These are phyloP conservation scores for Pseudocercospora pini-densiflorae DNA, from an alignment of 2,329 filamentous ascomycete species.

Conservation along the genomic window DNA sequence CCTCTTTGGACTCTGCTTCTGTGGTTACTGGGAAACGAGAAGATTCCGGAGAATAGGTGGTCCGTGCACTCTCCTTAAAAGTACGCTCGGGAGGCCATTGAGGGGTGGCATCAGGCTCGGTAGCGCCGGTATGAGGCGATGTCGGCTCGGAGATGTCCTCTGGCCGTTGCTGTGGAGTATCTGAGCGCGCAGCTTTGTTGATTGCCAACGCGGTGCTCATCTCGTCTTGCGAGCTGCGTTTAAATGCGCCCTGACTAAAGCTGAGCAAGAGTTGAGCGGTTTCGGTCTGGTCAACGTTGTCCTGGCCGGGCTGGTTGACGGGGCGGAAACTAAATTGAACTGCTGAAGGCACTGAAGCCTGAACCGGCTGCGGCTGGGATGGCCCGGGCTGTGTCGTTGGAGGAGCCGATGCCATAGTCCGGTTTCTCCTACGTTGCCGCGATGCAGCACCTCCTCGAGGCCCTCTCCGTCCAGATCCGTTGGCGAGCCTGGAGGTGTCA, in stretches of 20 bases:
- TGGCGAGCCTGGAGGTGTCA: not conserved
- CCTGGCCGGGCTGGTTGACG: not conserved
- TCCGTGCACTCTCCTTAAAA: not conserved
- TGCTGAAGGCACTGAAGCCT: not conserved
- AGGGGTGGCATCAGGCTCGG: not conserved
- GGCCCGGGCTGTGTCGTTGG: not conserved
- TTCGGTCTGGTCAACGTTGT: not conserved
- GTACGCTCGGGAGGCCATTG: not conserved
- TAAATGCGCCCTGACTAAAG: not conserved
- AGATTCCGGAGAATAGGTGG: not conserved
- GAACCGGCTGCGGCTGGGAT: not conserved
- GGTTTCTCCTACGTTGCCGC: not conserved
- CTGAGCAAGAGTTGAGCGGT: not conserved
- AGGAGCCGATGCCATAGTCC: not conserved
- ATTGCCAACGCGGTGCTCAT: not conserved
- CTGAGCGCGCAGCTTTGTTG: not conserved
- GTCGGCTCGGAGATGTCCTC: not conserved
- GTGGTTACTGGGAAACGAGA: not conserved
- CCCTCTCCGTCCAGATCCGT: not conserved
- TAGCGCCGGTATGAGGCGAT: not conserved
- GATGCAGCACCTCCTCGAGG: not conserved
- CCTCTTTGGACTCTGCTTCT: not conserved
- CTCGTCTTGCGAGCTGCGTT: not conserved
- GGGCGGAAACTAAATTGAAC: not conserved
- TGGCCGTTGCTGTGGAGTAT: not conserved